Evolutionary conservation across 495 filamentous ascomycete genomes (phyloP), one percentile per base, ranked within the genome.

Genomic region (Copromyces sp.): DNA sequence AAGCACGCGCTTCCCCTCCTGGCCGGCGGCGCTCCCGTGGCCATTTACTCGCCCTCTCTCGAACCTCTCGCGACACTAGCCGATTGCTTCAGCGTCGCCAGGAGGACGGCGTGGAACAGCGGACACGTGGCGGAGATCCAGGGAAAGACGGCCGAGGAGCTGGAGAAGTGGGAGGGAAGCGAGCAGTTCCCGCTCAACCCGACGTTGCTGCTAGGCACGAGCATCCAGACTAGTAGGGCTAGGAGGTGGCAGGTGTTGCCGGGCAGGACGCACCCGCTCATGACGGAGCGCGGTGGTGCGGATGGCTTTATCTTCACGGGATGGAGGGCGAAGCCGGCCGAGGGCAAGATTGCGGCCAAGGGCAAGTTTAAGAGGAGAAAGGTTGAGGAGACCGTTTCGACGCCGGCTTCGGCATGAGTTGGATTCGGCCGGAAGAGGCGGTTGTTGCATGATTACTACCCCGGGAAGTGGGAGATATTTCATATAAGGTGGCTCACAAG

Each of bases 281-380:
- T 99, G 95, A 95, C 92, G 59, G 87, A 88, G 68, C 86, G 88
- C 29, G 95, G 95, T 38, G 95, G 95, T 1, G 89, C 94, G 0
- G 94, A 98, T 81, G 95, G 95, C 4, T 98, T 91, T 80, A 81
- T 99, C 24, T 95, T 98, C 77, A 93, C 92, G 73, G 96, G 84
- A 7, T 92, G 90, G 74, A 89, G 90, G 73, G 94, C 95, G 9
- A 80, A 93, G 42, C 95, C 96, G 3, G 88, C 90, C 0, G 85
- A 91, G 74, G 92, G 91, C 9, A 90, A 86, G 76, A 89, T 97
- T 37, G 90, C 91, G 74, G 96, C 94, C 17, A 90, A 92, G 69
- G 95, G 95, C 0, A 93, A 90, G 75, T 85, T 83, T 45, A 91
- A 90, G 76, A 87, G 87, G 79, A 86, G 86, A 71, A 90, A 86